These are phyloP conservation scores for Pseudocercospora pini-densiflorae DNA, from an alignment of 2,329 filamentous ascomycete genomes.

Conservation along the genomic window DNA sequence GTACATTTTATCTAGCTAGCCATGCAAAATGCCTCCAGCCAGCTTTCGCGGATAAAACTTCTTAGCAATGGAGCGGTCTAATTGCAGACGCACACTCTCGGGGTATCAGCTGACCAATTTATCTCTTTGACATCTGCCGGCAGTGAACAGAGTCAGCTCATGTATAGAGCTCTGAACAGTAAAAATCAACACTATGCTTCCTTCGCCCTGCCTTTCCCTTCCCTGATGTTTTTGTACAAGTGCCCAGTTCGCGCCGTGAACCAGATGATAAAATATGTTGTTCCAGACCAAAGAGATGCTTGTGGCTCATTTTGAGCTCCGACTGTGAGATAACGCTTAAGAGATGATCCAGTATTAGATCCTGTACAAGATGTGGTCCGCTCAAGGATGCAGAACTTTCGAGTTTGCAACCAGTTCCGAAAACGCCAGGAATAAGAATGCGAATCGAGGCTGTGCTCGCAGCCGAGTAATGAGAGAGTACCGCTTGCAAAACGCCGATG, in stretches of 20 bases:
- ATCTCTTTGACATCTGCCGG: conserved; percentile 20
- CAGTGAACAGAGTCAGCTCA: conserved; percentile 19
- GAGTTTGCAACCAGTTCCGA: conserved; percentile 10
- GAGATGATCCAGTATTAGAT: conserved; percentile 24
- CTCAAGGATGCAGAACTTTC: conserved; percentile 8
- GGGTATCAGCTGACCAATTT: conserved; percentile 30
- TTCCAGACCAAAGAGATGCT: conserved; percentile 18
- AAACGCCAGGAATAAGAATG: conserved; percentile 19
- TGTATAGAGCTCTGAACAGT: conserved; percentile 19
- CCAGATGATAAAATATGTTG: conserved; percentile 11
- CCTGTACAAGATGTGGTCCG: conserved; percentile 24
- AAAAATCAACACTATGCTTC: conserved; percentile 23
- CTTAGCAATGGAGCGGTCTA: conserved; percentile 18
- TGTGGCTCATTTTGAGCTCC: conserved; percentile 12
- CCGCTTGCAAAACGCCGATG: conserved; percentile 19
- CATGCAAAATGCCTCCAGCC: conserved; percentile 13
- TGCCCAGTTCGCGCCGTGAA: conserved; percentile 9
- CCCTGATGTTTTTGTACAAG: conserved; percentile 25
- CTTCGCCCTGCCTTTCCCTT: conserved; percentile 13
- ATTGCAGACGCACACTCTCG: conserved; percentile 18
- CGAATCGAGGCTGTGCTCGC: conserved; percentile 17
- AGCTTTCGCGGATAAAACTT: conserved; percentile 16
- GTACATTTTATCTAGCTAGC: conserved; percentile 14
- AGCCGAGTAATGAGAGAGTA: conserved; percentile 15
- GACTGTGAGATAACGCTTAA: conserved; percentile 12